These are phyloP conservation scores for Annulohypoxylon maeteangense DNA, from an alignment of 495 filamentous ascomycete genomes.

Conservation along the genomic window DNA sequence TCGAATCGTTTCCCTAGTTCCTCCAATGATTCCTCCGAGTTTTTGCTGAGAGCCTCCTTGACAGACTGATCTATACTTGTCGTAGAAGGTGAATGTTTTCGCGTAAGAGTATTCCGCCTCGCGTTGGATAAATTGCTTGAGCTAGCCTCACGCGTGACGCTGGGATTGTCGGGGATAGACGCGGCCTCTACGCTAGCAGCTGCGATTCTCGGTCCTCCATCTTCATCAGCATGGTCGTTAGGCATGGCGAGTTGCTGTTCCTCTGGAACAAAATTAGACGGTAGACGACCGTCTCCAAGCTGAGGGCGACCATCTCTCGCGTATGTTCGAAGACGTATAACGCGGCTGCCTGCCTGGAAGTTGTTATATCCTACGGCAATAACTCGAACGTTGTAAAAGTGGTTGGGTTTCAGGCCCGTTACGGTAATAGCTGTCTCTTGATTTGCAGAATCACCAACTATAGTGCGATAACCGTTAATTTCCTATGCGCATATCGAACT, in stretches of 20 bases:
- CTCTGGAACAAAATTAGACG: conserved; percentile 63
- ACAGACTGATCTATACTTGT: conserved; percentile 66
- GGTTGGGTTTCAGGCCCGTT: conserved; percentile 81
- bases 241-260: conserved; percentile 55
- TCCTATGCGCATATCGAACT: background rate
- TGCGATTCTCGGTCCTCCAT: conserved; percentile 51
- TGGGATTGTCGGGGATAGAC: conserved; percentile 60
- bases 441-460: conserved; percentile 86
- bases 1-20: conserved; percentile 78
- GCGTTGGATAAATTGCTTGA: conserved; percentile 62
- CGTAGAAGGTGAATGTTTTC: conserved; percentile 80
- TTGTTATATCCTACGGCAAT: conserved; percentile 88
- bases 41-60: conserved; percentile 56
- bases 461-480: conserved; percentile 31
- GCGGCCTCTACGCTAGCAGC: conserved; percentile 65
- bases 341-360: conserved; percentile 87
- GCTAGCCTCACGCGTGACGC: conserved; percentile 70
- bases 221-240: conserved; percentile 51
- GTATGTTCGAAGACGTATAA: conserved; percentile 81
- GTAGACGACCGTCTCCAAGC: conserved; percentile 63
- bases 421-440: conserved; percentile 92
- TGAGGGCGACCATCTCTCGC: conserved; percentile 64
- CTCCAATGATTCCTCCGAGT: conserved; percentile 58
- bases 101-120: conserved; percentile 73
- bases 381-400: conserved; percentile 91